Evolutionary conservation across 179 eudicot genomes (phyloP), one percentile per base, ranked within the genome.

Genomic region (Monotropa hypopitys): DNA sequence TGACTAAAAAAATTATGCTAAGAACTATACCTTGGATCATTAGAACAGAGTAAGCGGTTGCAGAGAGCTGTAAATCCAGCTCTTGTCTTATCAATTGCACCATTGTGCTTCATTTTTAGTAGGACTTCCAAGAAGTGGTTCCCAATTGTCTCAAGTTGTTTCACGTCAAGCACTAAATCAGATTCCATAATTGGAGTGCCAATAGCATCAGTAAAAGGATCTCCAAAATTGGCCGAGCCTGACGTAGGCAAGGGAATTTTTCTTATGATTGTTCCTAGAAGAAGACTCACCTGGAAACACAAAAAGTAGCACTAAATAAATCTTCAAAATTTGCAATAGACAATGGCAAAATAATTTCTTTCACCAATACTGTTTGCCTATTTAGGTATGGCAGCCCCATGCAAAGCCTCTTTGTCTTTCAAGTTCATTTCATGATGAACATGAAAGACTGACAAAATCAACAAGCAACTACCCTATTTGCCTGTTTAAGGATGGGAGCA

Each of bases 1-100:
- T 26, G 65, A 59, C 11, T 11, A 20, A 9, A 59, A 23, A 69
- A 9, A 72, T 9, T 33, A 70, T 54, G 75, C 46, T 23, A 26
- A 16, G 40, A 33, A 62, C 45, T 79, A 72, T 65, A 95, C 99
- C 97, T 95, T 79, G 96, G 89, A 84, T 93, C 97, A 87, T 95
- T 88, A 46, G 99, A 95, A 81, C 97, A 95, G 70, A 95, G 98
- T 84, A 95, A 84, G 57, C 98, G 99, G 82, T 95, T 95, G 89
- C 99, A 95, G 63, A 95, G 96, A 65, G 99, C 99, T 53, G 99
- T 88, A 86, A 95, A 95, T 70, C 99, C 99, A 71, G 99, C 99
- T 84, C 98, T 90, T 38, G 99, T 95, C 87, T 95, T 95, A 80
- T 95, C 99, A 75, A 95, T 93, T 62, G 99, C 98, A 73, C 99